Conservation (phyloP, 345 rosid genomes). For the Limnanthes douglasii region DNA sequence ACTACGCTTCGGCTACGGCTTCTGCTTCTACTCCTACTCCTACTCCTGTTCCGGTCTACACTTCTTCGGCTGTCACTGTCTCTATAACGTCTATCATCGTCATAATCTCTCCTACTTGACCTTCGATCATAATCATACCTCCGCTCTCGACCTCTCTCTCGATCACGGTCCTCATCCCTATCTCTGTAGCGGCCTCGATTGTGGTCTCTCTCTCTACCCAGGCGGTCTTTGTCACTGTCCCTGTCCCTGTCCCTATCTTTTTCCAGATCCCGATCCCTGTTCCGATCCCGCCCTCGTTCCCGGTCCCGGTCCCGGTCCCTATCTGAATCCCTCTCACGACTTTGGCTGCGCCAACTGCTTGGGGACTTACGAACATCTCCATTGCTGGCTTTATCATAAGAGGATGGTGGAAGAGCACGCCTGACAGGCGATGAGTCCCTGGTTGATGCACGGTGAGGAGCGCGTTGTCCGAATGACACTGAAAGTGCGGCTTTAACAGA, state of each 20-base stretch:
- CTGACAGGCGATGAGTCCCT: constrained; percentile 96
- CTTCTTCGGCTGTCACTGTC: constrained; percentile 21
- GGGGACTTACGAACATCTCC: constrained; percentile 54
- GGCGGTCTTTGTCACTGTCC: constrained; percentile 8
- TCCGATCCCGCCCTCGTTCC: constrained; percentile 23
- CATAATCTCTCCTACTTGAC: constrained; percentile 25
- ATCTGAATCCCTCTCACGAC: constrained; percentile 53
- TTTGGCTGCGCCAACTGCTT: constrained; percentile 34
- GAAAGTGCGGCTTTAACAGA: constrained; percentile 99
- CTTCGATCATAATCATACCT: constrained; percentile 32
- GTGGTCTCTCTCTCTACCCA: constrained; percentile 9
- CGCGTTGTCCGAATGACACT: constrained; percentile 98
- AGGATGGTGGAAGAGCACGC: constrained; percentile 50
- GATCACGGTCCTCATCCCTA: constrained; percentile 23
- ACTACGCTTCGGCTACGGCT: constrained; percentile 48
- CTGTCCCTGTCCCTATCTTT: constrained; percentile 16
- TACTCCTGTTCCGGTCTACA: constrained; percentile 20
- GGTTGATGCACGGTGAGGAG: constrained; percentile 98
- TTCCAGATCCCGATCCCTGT: constrained; percentile 22
- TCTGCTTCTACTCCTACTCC: constrained; percentile 53
- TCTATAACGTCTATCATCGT: constrained; percentile 24
- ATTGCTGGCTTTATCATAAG: constrained; percentile 32
- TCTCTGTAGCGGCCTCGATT: constrained; percentile 6
- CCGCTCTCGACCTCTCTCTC: constrained; percentile 23
- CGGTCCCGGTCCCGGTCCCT: constrained; percentile 24